Percentiles rank a stretch among this genome's conserved stretches.
Conservation (phyloP, 2,329 filamentous ascomycete species). For the Apiospora marii region DNA sequence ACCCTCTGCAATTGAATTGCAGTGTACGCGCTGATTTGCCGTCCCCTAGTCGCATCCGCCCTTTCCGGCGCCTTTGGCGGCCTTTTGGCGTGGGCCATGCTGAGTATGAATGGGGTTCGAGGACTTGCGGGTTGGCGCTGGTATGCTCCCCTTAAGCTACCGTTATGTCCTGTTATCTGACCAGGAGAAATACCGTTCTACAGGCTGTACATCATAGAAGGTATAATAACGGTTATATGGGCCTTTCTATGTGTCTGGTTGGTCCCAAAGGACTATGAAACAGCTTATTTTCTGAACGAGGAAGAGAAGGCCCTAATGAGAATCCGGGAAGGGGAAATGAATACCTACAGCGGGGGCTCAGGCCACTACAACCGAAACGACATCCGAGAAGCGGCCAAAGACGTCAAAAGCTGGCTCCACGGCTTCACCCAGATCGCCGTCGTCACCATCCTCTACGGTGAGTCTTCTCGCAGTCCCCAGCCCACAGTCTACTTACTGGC, state of each 20-base stretch:
- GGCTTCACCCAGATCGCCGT: conserved; percentile 6
- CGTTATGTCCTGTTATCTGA: not conserved
- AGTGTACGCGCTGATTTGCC: not conserved
- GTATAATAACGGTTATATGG: conserved; percentile 28
- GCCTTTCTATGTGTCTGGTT: conserved; percentile 27
- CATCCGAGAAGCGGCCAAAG: conserved; percentile 30
- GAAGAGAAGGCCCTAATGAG: conserved; percentile 31
- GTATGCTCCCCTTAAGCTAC: not conserved
- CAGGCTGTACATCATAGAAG: conserved; percentile 26
- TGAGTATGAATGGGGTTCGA: conserved; percentile 27
- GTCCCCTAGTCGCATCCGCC: conserved; percentile 43
- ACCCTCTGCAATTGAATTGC: not conserved
- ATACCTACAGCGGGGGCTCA: conserved; percentile 25
- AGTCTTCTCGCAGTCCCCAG: not conserved
- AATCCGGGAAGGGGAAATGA: conserved; percentile 26
- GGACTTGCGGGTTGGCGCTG: conserved; percentile 32
- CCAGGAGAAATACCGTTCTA: not conserved
- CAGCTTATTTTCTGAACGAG: conserved; percentile 28
- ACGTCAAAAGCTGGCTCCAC: conserved; percentile 30
- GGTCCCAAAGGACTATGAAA: conserved; percentile 31
- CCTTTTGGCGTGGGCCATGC: conserved; percentile 33
- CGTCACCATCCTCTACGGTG: conserved; percentile 45
- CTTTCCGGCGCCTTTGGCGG: conserved; percentile 36
- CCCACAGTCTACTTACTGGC: not conserved
- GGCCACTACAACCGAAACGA: conserved; percentile 28